These are phyloP conservation scores for Eimeria falciformis DNA, from an alignment of 169 alveolate genomes.

Conservation along the genomic window DNA sequence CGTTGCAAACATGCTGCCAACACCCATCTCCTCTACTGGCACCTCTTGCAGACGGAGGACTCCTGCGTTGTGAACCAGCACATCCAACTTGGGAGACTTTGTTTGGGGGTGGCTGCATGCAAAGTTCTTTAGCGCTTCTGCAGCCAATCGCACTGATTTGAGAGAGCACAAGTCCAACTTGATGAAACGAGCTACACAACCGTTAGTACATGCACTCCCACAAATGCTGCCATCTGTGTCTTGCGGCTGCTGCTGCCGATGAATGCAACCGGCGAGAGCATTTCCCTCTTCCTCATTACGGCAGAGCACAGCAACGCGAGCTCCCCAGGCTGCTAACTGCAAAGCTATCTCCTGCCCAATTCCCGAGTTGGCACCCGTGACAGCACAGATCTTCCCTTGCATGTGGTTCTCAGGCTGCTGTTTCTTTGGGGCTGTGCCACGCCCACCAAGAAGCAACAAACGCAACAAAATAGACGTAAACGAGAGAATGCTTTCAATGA, in stretches of 20 bases:
- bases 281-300: slow-evolving; percentile 79
- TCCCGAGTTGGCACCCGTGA: slow-evolving; percentile 86
- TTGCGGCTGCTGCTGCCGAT: slow-evolving; percentile 32
- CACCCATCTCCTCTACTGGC: neutral
- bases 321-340: slow-evolving; percentile 84
- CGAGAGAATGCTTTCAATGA: neutral
- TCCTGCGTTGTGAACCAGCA: slow-evolving; percentile 88
- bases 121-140: neutral
- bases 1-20: neutral
- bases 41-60: slow-evolving; percentile 29
- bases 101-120: neutral
- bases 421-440: too few species aligned
- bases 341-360: slow-evolving; percentile 87
- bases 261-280: slow-evolving; percentile 17
- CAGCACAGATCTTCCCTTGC: neutral
- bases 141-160: neutral
- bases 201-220: neutral
- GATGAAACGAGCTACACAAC: neutral
- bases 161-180: slow-evolving; percentile 23
- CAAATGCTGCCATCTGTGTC: neutral
- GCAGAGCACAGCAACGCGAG: slow-evolving; percentile 84
- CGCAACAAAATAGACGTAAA: neutral
- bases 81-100: neutral
- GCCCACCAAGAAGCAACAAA: neutral
- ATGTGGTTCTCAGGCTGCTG: slow-evolving; percentile 3